phyloP scores from a whole-genome alignment of 768 basidiomycete species.

The Boletus reticuloceps region DNA sequence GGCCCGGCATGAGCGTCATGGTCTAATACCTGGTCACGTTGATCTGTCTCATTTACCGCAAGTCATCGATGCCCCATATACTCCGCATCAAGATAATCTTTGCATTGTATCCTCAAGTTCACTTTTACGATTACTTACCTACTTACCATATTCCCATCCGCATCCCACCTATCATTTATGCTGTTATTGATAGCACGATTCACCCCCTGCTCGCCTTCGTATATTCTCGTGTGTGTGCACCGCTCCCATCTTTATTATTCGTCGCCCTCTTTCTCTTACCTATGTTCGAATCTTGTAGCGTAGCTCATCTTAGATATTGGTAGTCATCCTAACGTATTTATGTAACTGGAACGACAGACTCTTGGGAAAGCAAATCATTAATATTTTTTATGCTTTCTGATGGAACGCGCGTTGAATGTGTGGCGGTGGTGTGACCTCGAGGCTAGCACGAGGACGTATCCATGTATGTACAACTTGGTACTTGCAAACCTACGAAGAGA shows the following conservation, averaged over 20 bases:
- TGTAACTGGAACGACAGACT: slow-evolving; percentile 22
- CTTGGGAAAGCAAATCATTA: slow-evolving; percentile 10
- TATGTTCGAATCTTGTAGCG: slow-evolving; percentile 29
- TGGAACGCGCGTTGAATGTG: neutral
- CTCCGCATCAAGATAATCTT: slow-evolving; percentile 22
- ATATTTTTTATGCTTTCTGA: slow-evolving; percentile 10
- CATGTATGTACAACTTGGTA: neutral
- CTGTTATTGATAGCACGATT: slow-evolving; percentile 26
- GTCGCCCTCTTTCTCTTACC: neutral
- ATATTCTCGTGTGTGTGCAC: slow-evolving; percentile 2
- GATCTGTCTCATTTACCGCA: slow-evolving; percentile 9
- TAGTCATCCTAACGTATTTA: slow-evolving; percentile 26
- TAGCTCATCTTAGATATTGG: slow-evolving; percentile 31
- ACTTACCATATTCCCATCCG: no score
- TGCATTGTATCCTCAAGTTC: slow-evolving; percentile 15
- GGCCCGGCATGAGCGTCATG: slow-evolving; percentile 33
- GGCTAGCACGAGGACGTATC: slow-evolving; percentile 13
- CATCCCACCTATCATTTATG: slow-evolving; percentile 21
- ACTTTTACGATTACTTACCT: slow-evolving; percentile 24
- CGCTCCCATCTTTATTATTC: slow-evolving; percentile 14
- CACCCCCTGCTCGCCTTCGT: neutral
- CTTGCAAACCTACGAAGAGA: neutral
- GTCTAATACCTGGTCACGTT: slow-evolving; percentile 21
- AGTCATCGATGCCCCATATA: slow-evolving; percentile 20
- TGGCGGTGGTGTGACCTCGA: slow-evolving; percentile 6